phyloP scores from a whole-genome alignment of 176 grass and related monocot species.

The Rhynchospora tenuis region DNA sequence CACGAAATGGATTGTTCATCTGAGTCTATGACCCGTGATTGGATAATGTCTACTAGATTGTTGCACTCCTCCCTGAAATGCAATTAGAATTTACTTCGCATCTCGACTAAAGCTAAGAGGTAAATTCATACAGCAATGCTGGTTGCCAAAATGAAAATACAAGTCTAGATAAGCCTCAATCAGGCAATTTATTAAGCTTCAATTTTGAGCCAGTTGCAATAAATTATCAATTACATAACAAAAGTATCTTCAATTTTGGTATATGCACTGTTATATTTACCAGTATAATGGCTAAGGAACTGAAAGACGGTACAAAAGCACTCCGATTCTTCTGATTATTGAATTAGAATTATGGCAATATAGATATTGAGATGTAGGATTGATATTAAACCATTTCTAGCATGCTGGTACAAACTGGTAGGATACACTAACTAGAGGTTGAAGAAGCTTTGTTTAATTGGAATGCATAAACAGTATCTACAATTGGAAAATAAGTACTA shows the following conservation, averaged over 20 bases:
- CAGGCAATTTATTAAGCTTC: background rate
- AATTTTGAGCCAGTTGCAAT: background rate
- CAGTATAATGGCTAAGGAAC: background rate
- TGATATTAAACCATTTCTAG: background rate
- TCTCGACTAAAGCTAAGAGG: background rate
- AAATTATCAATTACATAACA: background rate
- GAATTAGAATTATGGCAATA: background rate
- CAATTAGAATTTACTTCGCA: conserved; percentile 24
- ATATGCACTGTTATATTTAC: background rate
- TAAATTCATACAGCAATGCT: background rate
- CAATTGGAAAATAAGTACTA: background rate
- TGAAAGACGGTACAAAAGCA: background rate
- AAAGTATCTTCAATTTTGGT: background rate
- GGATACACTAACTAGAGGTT: background rate
- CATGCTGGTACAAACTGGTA: background rate
- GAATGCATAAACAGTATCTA: background rate
- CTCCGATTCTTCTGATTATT: background rate
- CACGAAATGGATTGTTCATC: conserved; percentile 35
- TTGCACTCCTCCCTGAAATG: conserved; percentile 58
- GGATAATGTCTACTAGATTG: conserved; percentile 69
- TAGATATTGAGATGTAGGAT: background rate
- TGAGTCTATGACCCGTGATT: conserved; percentile 60
- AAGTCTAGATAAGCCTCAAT: background rate
- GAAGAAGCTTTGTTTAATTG: background rate
- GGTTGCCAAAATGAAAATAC: background rate